Conservation (phyloP, 805 yeast genomes). For the Kluyveromyces lactis region DNA sequence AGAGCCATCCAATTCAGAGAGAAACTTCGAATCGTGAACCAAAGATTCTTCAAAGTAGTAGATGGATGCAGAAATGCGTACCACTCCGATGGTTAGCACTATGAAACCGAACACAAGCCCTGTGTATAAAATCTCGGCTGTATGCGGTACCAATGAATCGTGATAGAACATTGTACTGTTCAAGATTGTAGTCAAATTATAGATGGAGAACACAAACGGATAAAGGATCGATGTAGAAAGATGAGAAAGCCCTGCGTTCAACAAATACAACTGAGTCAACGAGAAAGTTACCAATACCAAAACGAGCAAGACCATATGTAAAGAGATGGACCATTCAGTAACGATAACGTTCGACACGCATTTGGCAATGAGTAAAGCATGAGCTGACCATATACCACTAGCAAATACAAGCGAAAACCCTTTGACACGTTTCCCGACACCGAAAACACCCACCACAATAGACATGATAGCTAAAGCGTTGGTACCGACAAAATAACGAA, state of each 20-base stretch:
- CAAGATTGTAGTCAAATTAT: conserved; percentile 59
- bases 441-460: conserved; percentile 8
- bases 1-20: neutral
- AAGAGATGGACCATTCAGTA: conserved; percentile 13
- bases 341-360: conserved; percentile 65
- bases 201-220: conserved; percentile 79
- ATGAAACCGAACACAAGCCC: conserved; percentile 3
- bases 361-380: conserved; percentile 79
- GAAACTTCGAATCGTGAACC: neutral
- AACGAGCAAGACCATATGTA: conserved; percentile 4
- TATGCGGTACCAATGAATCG: conserved; percentile 5
- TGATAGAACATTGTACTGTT: conserved; percentile 36
- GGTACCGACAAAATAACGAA: conserved; percentile 46
- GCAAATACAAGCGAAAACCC: conserved; percentile 55
- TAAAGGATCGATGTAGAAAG: conserved; percentile 65
- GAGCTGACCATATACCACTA: conserved; percentile 77
- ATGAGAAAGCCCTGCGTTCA: conserved; percentile 70
- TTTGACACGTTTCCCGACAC: conserved; percentile 35
- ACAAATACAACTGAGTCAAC: conserved; percentile 58
- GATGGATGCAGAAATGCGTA: neutral
- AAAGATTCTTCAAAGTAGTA: conserved; percentile 1
- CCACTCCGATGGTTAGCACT: conserved; percentile 3
- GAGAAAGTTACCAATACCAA: conserved; percentile 52
- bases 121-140: conserved; percentile 1
- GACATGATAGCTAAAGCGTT: conserved; percentile 23